A percentile compares a stretch with the other conserved stretches of the same genome.
Conservation (phyloP, 345 rosid genomes). For the Brassica rapa region DNA sequence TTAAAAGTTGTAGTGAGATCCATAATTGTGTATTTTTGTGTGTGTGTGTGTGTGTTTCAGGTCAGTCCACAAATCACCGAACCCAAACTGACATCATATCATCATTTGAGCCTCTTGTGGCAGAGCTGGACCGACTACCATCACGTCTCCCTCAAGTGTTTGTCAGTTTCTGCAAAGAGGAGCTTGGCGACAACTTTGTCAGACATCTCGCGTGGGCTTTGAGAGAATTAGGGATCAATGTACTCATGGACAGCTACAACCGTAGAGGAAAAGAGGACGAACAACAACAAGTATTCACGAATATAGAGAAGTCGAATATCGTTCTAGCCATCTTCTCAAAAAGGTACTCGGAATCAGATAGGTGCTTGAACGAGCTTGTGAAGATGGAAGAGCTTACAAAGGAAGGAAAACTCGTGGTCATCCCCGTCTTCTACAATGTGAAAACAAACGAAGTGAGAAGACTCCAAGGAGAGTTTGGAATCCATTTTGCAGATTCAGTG, state of each 20-base stretch:
- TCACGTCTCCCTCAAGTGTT: not conserved
- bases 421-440: slow-evolving; percentile 1
- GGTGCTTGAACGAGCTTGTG: slow-evolving; percentile 1
- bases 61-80: not conserved
- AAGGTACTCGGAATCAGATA: not conserved
- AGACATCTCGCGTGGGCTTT: not conserved
- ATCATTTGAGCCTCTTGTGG: not conserved
- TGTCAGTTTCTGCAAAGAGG: slow-evolving; percentile 3
- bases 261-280: not conserved
- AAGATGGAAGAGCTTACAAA: not conserved
- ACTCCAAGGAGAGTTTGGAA: not conserved
- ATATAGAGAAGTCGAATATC: not conserved
- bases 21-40: not conserved
- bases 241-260: not conserved
- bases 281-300: not conserved
- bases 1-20: not conserved
- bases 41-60: not conserved
- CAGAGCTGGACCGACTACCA: not conserved
- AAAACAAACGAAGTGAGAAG: slow-evolving; percentile 1
- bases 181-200: not conserved
- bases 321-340: not conserved
- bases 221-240: not conserved
- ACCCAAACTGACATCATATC: not conserved
- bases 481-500: not conserved
- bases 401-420: not conserved